These are phyloP conservation scores for Neoboletus magnificus DNA, from an alignment of 768 basidiomycete genomes.

Conservation along the genomic window DNA sequence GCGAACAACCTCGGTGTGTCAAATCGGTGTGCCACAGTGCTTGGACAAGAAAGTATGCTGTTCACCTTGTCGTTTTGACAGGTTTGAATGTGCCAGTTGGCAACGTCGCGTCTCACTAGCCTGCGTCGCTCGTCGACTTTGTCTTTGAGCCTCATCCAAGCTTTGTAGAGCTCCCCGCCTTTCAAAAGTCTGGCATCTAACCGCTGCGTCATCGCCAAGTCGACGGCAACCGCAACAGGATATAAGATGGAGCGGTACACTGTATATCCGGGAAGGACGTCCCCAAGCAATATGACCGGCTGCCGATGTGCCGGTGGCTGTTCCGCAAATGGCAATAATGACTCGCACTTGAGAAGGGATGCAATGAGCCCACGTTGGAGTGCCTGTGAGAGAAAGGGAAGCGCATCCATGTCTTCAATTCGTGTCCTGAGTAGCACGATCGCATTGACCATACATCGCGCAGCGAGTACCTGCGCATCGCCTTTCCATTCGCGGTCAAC, in stretches of 20 bases:
- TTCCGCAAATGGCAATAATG: conserved; percentile 17
- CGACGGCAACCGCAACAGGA: conserved; percentile 9
- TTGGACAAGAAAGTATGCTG: background rate
- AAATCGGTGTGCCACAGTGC: background rate
- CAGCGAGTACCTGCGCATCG: conserved; percentile 11
- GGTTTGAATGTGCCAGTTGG: conserved; percentile 21
- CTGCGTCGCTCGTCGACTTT: conserved; percentile 17
- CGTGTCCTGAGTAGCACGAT: conserved; percentile 15
- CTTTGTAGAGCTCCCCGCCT: conserved; percentile 17
- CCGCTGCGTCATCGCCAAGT: conserved; percentile 1
- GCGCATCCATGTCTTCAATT: conserved; percentile 24
- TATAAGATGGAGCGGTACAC: conserved; percentile 25
- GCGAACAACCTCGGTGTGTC: background rate
- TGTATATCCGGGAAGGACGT: conserved; percentile 23
- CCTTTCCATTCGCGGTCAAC: conserved; percentile 15
- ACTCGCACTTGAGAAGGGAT: conserved; percentile 25
- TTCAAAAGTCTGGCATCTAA: conserved; percentile 13
- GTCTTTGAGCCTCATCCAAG: conserved; percentile 21
- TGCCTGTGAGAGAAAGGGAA: conserved; percentile 26
- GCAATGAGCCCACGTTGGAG: conserved; percentile 18
- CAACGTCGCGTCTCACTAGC: conserved; percentile 16
- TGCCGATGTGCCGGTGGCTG: conserved; percentile 5
- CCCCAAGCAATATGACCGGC: conserved; percentile 11
- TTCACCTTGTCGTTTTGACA: conserved; percentile 26
- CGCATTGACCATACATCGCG: conserved; percentile 23